A percentile compares a stretch with the other conserved stretches of the same genome.
These are phyloP conservation scores for Candida suzukii DNA, from an alignment of 805 yeast species.

Conservation along the genomic window DNA sequence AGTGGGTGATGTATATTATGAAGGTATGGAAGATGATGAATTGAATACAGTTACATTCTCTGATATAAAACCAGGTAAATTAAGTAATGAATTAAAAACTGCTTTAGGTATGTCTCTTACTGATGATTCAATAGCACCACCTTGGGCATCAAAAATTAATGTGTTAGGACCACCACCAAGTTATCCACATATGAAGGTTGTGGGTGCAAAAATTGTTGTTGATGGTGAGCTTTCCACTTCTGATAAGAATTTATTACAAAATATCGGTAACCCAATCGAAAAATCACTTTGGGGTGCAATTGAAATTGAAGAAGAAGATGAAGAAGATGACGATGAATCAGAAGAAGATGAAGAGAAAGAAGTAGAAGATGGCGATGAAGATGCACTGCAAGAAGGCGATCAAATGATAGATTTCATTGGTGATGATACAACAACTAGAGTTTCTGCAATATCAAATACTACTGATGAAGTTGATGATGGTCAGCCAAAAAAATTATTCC, in stretches of 20 bases:
- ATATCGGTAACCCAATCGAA: conserved; percentile 18
- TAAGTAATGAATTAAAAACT: conserved; percentile 52
- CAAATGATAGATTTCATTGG: conserved; percentile 21
- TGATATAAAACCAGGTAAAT: conserved; percentile 50
- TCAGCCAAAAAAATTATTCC: conserved; percentile 19
- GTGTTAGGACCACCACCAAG: conserved; percentile 79
- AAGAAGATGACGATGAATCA: conserved; percentile 23
- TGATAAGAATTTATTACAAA: conserved; percentile 4
- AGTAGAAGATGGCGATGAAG: conserved; percentile 22
- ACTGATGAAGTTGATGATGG: conserved; percentile 10
- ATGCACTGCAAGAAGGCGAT: conserved; percentile 18
- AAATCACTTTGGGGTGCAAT: conserved; percentile 25
- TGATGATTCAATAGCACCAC: conserved; percentile 44
- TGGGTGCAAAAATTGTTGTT: conserved; percentile 20
- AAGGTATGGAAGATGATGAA: conserved; percentile 44
- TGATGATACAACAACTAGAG: conserved; percentile 7
- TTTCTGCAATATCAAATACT: conserved; percentile 2
- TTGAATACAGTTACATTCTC: conserved; percentile 28
- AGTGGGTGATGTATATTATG: conserved; percentile 76
- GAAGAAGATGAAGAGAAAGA: conserved; percentile 12
- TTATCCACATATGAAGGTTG: conserved; percentile 56
- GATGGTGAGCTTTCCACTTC: conserved; percentile 27
- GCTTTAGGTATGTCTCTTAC: conserved; percentile 63
- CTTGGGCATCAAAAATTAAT: conserved; percentile 73
- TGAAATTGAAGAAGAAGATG: conserved; percentile 28